A percentile compares a stretch with the other conserved stretches of the same genome.
These are phyloP conservation scores for Russula sp. DNA, from an alignment of 768 basidiomycete genomes.

Conservation along the genomic window DNA sequence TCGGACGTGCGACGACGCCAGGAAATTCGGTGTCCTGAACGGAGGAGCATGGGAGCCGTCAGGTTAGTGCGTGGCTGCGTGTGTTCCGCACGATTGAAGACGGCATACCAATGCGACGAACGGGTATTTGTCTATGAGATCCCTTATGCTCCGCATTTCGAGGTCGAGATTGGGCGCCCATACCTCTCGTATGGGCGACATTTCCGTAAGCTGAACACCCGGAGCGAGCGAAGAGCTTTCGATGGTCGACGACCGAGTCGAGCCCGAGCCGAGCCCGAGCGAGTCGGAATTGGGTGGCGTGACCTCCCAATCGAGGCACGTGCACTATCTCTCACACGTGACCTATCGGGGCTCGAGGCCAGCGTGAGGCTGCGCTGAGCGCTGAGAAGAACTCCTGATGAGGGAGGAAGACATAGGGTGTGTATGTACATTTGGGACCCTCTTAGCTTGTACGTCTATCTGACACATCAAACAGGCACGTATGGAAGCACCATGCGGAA, in stretches of 20 bases:
- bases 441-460: conserved; percentile 19
- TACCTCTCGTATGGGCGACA: conserved; percentile 89
- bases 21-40: conserved; percentile 96
- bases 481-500: conserved; percentile 20
- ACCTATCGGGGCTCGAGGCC: neutral
- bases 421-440: conserved; percentile 1
- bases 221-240: too few relatives aligned
- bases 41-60: conserved; percentile 23
- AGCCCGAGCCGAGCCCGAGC: neutral
- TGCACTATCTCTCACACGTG: conserved; percentile 14
- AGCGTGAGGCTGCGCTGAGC: neutral
- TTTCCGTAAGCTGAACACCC: conserved; percentile 23
- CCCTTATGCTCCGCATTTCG: conserved; percentile 86
- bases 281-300: neutral
- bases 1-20: conserved; percentile 94
- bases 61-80: conserved; percentile 13
- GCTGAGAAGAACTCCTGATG: neutral
- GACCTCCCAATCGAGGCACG: conserved; percentile 2
- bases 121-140: conserved; percentile 83
- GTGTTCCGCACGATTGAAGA: conserved; percentile 8
- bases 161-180: conserved; percentile 90
- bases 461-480: conserved; percentile 21
- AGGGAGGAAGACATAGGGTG: neutral
- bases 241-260: too few relatives aligned
- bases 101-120: conserved; percentile 85